Base-by-base conservation (phyloP, 2,329 filamentous ascomycete species). In the Cephalotrichum gorgonifer region DNA sequence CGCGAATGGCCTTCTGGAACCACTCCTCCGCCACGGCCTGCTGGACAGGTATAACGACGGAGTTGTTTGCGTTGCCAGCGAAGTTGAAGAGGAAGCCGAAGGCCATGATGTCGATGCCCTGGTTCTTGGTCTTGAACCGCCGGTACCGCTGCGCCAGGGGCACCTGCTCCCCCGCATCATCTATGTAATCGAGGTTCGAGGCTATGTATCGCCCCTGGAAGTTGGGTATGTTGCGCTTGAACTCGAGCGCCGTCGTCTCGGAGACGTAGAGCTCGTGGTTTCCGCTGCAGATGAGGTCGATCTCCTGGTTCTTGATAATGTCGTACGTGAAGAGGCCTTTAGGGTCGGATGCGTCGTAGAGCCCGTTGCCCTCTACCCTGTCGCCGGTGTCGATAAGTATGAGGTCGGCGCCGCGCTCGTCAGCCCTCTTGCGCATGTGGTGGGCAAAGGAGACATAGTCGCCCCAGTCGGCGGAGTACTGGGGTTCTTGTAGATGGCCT, bases 51-150 rank as follows among this genome's bases (percentile, higher is more conserved):
- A 88, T 82, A 0, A 97, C 87, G 3, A 88, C 72, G 0, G 88
- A 95, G 63, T 97, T 97, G 62, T 95, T 93, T 50, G 85, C 85
- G 63, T 95, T 95, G 17, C 83, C 82, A 1, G 79, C 87, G 58
- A 98, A 98, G 67, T 98, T 83, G 65, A 96, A 98, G 3, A 98
- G 70, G 65, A 98, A 97, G 2, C 93, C 93, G 63, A 98, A 90
- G 0, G 91, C 87, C 44, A 95, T 72, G 51, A 98, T 80, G 15
- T 85, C 78, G 52, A 95, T 81, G 4, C 85, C 86, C 56, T 88
- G 87, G 55, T 94, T 88, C 71, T 90, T 89, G 6, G 93, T 98
- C 50, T 79, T 89, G 66, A 98, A 95, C 61, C 88, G 93, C 62
- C 85, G 83, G 66, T 83, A 97, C 11, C 90, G 78, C 57, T 81